These are phyloP conservation scores for Dactylellina sp. DNA, from an alignment of 2,329 filamentous ascomycete genomes.

Conservation along the genomic window DNA sequence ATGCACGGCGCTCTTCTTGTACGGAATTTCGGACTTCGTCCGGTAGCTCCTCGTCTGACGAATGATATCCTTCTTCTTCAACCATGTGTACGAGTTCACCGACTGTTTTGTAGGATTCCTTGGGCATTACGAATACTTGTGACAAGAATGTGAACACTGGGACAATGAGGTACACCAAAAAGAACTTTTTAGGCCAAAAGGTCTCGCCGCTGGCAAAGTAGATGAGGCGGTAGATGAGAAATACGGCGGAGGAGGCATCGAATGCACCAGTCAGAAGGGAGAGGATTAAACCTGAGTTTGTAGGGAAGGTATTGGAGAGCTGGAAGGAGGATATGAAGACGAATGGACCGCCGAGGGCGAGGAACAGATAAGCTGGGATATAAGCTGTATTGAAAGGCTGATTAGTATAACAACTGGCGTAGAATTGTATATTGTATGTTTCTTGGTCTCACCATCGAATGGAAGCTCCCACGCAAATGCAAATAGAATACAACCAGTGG, in stretches of 20 bases:
- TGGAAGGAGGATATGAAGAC: slow-evolving; percentile 87
- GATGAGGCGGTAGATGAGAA: slow-evolving; percentile 78
- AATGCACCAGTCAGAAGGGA: slow-evolving; percentile 84
- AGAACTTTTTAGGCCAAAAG: slow-evolving; percentile 77
- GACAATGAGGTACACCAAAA: slow-evolving; percentile 77
- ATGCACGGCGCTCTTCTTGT: slow-evolving; percentile 69
- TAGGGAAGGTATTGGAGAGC: slow-evolving; percentile 84
- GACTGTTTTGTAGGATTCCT: slow-evolving; percentile 83
- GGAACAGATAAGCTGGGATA: slow-evolving; percentile 78
- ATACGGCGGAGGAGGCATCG: slow-evolving; percentile 82
- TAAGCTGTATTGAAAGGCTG: slow-evolving; percentile 64
- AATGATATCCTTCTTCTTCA: slow-evolving; percentile 66
- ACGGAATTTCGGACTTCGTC: slow-evolving; percentile 61
- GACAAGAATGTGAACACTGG: slow-evolving; percentile 74
- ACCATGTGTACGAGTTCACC: slow-evolving; percentile 83
- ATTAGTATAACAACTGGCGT: slow-evolving; percentile 19
- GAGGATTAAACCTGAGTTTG: slow-evolving; percentile 80
- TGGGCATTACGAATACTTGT: slow-evolving; percentile 79
- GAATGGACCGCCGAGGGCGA: slow-evolving; percentile 83
- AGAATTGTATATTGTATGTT: not conserved
- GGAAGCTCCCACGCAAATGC: slow-evolving; percentile 74
- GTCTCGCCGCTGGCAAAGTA: slow-evolving; percentile 71
- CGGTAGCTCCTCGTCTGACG: slow-evolving; percentile 59
- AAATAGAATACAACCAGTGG: slow-evolving; percentile 77
- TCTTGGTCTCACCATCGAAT: slow-evolving; percentile 72